These are phyloP conservation scores for Isabelozyma rhagii DNA, from an alignment of 805 yeast genomes.

Conservation along the genomic window DNA sequence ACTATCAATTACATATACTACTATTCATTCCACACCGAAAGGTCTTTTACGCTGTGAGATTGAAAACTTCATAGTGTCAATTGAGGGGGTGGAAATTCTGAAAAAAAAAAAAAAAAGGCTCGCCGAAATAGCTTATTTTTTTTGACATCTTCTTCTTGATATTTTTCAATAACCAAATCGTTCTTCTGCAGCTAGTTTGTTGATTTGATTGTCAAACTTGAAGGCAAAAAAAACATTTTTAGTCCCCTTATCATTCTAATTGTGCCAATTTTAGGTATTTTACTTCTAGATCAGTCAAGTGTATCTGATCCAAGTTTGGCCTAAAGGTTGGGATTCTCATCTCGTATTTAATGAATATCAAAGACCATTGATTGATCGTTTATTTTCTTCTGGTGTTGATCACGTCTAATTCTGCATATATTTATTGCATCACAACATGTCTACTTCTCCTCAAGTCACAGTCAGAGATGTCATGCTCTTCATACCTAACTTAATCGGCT, in stretches of 20 bases:
- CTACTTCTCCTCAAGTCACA: conserved; percentile 18
- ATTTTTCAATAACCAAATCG: background rate
- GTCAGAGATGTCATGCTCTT: conserved; percentile 63
- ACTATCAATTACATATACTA: too few species aligned
- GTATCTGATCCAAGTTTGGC: background rate
- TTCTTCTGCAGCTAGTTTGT: background rate
- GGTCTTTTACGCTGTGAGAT: too few species aligned
- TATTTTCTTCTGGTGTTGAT: background rate
- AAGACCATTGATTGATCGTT: background rate
- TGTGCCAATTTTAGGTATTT: background rate
- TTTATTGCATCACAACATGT: background rate
- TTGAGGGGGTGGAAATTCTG: background rate
- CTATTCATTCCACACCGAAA: too few species aligned
- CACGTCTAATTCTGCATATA: background rate
- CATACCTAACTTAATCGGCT: conserved; percentile 92
- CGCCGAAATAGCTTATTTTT: background rate
- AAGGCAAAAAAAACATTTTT: too few species aligned
- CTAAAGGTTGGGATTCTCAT: background rate
- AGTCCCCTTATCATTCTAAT: background rate
- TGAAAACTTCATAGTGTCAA: too few species aligned
- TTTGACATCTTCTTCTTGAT: too few species aligned
- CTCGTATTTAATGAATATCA: background rate
- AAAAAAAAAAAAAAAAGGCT: background rate
- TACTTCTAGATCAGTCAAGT: background rate
- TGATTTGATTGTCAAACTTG: background rate